Base-by-base conservation (phyloP, 352 stramenopile species). In the Globisporangium carolinianum region DNA sequence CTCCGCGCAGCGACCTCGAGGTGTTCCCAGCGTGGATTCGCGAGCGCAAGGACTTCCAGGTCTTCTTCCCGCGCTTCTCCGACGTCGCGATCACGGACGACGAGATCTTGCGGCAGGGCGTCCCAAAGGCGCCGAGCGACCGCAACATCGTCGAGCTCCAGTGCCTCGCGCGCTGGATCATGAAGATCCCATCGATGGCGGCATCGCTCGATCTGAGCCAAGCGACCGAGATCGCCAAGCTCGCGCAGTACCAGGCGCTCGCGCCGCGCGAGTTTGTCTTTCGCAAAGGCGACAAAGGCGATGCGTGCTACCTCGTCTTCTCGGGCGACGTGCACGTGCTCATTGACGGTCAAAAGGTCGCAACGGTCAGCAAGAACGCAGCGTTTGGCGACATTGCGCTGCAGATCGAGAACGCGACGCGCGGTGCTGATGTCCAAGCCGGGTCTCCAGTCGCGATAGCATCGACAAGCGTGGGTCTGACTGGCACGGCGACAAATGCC, bases 41-140 rank as follows among this genome's bases (percentile, higher is more conserved):
- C n/a, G 79, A 89, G 50, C 79, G 79, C 15, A 89, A 89, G 48
- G 79, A 89, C 58, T 87, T 89, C 55, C 79, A 89, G 39, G 73
- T 86, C 5, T 89, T 83, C 45, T 86, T 89, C 45, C 76, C 79
- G 47, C 69, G 75, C 4, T 89, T 78, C 54, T 69, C 76, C 4
- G 71, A 86, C n/a, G 71, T 73, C 32, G 71, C 84, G 17, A 63
- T 87, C 51, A 79, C 75, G 0, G 76, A 89, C 53, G 79, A 89
- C 18, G 76, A 89, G 57, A 83, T 87, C 46, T 52, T 89, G 4
- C 69, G 74, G 6, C 71, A 85, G 58, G 75, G 75, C n/a, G 73
- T 85, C 0, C 71, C 72, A 5, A 87, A 89, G 37, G 72, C 86
- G 9, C 79, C 79, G 2, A 68, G 49, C 14, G 77, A 87, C 32